Evolutionary conservation across 1,284 basidiomycete species (phyloP), one percentile per base, ranked within the genome.

Genomic region (Calocybe gambosa): DNA sequence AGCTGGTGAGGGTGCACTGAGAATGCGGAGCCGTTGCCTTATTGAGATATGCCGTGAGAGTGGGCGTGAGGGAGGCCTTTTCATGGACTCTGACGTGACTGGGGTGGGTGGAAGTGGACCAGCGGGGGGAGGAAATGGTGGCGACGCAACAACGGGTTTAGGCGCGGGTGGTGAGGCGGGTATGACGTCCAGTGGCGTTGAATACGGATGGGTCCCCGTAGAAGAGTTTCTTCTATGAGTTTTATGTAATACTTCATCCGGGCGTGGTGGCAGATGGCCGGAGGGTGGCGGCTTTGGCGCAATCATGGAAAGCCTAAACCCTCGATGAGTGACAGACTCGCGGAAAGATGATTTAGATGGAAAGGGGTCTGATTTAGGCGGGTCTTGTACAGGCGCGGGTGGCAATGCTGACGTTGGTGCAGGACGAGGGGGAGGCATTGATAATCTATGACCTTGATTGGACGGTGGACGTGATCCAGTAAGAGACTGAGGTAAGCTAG

Each of bases 401-500:
- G 85, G 84, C 9, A 82, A 75, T 6, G 85, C 82, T 45, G 72
- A 74, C 15, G 71, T 80, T 0, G 85, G 85, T 4, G 81, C 75
- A 28, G 85, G 85, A 9, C 81, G 77, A 41, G 75, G 76, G 2
- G 85, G 82, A 1, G 81, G 82, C 59, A 82, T 72, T 3, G 82
- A 84, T 26, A 68, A 58, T 37, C 84, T 70, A 59, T 82, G 71
- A 10, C 83, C 31, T 3, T 34, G 31, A 8, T n/a, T 70, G 3
- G 71, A 65, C 18, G 59, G 42, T 21, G 65, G 43, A 19, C 64
- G 61, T 40, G 60, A 55, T 37, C 54, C 49, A 35, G 54, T 44
- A 36, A 65, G 67, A n/a, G 72, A 73, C 21, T 72, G 70, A n/a
- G 69, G 66, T 15, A 74, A 73, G 51, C 68, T 73, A 15, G 63